Conservation (phyloP, 2,329 filamentous ascomycete species). For the Alternaria arborescens region DNA sequence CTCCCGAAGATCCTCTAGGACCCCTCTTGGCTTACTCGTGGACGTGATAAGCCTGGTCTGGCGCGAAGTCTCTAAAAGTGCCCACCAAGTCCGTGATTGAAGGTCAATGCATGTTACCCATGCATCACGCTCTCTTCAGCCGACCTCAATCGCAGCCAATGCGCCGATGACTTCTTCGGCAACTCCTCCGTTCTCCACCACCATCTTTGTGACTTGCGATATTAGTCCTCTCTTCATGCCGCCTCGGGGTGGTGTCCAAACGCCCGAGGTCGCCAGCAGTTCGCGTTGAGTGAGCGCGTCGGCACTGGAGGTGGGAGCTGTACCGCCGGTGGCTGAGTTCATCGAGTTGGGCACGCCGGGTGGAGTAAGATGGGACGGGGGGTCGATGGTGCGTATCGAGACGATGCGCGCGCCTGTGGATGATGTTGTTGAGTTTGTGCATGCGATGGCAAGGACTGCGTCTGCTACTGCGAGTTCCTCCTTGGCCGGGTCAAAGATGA, state of each 20-base stretch:
- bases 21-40: conserved; percentile 1
- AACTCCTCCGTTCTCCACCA: conserved; percentile 79
- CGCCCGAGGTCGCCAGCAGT: conserved; percentile 68
- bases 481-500: conserved; percentile 90
- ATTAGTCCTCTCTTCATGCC: conserved; percentile 80
- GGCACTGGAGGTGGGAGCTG: conserved; percentile 46
- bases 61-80: conserved; percentile 2
- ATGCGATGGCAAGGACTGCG: conserved; percentile 83
- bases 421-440: conserved; percentile 57
- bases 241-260: conserved; percentile 87
- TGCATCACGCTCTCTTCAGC: conserved; percentile 29
- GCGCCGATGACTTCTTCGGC: conserved; percentile 87
- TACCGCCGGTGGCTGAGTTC: conserved; percentile 56
- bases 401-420: conserved; percentile 49
- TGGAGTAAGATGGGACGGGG: conserved; percentile 59
- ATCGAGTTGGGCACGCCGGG: conserved; percentile 59
- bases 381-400: conserved; percentile 59
- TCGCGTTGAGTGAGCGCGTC: conserved; percentile 60
- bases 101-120: conserved; percentile 4
- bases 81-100: conserved; percentile 1
- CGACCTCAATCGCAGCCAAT: conserved; percentile 74
- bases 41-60: not conserved
- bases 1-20: not conserved
- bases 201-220: conserved; percentile 76
- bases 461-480: conserved; percentile 96